Conservation (phyloP, 2,329 filamentous ascomycete genomes). For the Aspergillus neotritici region DNA sequence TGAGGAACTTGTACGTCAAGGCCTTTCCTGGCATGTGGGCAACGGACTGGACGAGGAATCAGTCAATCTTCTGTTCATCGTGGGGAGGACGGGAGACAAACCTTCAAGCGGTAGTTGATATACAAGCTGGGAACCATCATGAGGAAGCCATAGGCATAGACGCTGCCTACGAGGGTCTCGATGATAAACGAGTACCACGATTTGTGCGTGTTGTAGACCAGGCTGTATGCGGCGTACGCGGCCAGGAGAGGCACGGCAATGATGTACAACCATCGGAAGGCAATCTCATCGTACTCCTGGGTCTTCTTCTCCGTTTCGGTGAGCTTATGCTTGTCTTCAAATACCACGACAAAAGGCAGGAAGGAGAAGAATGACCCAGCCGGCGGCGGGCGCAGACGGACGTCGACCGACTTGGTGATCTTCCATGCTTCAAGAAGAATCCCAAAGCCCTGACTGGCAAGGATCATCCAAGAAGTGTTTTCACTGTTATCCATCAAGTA, state of each 20-base stretch:
- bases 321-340: conserved; percentile 96
- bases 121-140: conserved; percentile 98
- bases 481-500: conserved; percentile 97
- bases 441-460: conserved; percentile 84
- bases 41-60: conserved; percentile 49
- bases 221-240: conserved; percentile 84
- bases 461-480: conserved; percentile 98
- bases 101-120: conserved; percentile 98
- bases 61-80: conserved; percentile 10
- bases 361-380: conserved; percentile 65
- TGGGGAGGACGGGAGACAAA: conserved; percentile 27
- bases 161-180: conserved; percentile 86
- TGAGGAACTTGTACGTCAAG: conserved; percentile 97
- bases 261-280: conserved; percentile 95
- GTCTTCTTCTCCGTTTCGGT: conserved; percentile 96
- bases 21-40: conserved; percentile 96
- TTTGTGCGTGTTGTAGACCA: conserved; percentile 92
- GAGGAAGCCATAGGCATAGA: conserved; percentile 96
- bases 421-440: conserved; percentile 83
- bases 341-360: conserved; percentile 72
- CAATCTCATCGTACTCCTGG: conserved; percentile 95
- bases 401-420: conserved; percentile 89
- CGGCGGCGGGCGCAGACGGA: conserved; percentile 66
- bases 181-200: conserved; percentile 98
- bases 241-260: conserved; percentile 80